Conservation (phyloP, 768 basidiomycete genomes). For the Vararia minispora region DNA sequence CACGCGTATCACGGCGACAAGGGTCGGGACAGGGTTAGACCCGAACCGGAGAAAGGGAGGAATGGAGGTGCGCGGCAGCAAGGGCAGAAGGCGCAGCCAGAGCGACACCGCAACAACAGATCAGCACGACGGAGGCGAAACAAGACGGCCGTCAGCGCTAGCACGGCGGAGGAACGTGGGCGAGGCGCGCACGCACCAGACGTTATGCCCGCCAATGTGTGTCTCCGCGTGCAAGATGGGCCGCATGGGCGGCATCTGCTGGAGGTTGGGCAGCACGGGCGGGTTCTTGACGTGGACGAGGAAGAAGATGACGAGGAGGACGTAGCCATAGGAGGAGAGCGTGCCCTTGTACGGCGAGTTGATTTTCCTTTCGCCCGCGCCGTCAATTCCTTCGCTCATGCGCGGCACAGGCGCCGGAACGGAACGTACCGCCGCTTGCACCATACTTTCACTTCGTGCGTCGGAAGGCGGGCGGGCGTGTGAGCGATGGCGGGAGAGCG, state of each 20-base stretch:
- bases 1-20: no score
- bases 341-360: constrained; percentile 98
- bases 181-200: constrained; percentile 51
- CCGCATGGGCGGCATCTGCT: constrained; percentile 86
- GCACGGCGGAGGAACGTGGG: background rate
- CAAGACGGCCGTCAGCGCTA: background rate
- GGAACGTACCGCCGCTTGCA: constrained; percentile 73
- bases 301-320: constrained; percentile 96
- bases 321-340: constrained; percentile 94
- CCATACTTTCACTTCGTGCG: constrained; percentile 87
- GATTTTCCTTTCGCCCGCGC: constrained; percentile 82
- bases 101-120: no score
- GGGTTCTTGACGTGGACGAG: constrained; percentile 97
- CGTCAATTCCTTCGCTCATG: no score
- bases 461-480: background rate
- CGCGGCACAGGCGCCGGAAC: constrained; percentile 5
- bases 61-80: no score
- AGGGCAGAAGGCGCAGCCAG: no score
- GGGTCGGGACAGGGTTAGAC: no score
- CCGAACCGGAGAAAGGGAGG: no score
- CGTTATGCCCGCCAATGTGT: constrained; percentile 71
- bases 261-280: constrained; percentile 90
- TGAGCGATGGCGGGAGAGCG: constrained; percentile 1
- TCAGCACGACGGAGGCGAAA: no score
- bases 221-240: constrained; percentile 79